A percentile compares a stretch with the other conserved stretches of the same genome.
phyloP scores from a whole-genome alignment of 179 eudicot species.

The Heliamphora pulchella region DNA sequence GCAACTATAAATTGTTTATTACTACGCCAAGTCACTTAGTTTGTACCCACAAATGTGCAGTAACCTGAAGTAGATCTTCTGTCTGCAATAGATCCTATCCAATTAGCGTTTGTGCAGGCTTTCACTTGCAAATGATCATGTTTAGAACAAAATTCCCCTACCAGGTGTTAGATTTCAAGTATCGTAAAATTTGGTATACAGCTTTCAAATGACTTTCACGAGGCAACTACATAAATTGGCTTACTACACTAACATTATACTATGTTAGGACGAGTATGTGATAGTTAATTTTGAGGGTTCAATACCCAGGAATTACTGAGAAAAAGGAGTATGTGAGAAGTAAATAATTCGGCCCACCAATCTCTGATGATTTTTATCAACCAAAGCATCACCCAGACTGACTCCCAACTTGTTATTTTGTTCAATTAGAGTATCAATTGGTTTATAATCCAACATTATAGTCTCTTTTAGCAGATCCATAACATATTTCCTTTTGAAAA shows the following conservation, averaged over 20 bases:
- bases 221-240: neutral
- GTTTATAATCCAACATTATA: neutral
- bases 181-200: neutral
- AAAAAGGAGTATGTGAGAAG: neutral
- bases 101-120: neutral
- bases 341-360: neutral
- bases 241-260: neutral
- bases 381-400: neutral
- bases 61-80: neutral
- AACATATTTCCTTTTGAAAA: neutral
- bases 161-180: neutral
- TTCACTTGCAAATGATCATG: neutral
- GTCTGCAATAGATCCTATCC: neutral
- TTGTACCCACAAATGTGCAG: neutral
- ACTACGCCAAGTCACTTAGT: neutral
- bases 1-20: neutral
- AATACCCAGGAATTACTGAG: no score
- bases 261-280: neutral
- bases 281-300: no score
- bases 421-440: neutral
- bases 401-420: no score
- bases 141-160: neutral
- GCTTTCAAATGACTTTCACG: neutral
- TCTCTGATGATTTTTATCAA: neutral
- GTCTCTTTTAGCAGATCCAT: neutral